These are phyloP conservation scores for Tubosaeta sp. DNA, from an alignment of 768 basidiomycete genomes.

Conservation along the genomic window DNA sequence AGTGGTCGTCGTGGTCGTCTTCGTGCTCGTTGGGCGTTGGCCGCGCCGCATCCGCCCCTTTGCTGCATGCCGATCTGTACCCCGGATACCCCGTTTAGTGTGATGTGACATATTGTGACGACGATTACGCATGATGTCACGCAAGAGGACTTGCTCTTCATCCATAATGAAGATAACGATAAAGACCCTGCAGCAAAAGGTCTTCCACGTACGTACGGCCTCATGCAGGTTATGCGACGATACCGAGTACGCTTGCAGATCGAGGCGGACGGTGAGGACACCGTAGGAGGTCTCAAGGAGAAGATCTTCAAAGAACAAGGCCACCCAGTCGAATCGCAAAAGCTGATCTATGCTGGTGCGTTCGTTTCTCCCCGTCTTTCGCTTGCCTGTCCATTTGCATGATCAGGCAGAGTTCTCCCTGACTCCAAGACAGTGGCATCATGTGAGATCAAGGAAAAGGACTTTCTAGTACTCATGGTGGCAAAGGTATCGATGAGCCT, in stretches of 20 bases:
- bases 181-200: slow-evolving; percentile 93
- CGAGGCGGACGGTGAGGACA: slow-evolving; percentile 73
- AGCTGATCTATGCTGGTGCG: slow-evolving; percentile 92
- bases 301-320: slow-evolving; percentile 79
- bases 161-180: slow-evolving; percentile 85
- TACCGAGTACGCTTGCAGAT: slow-evolving; percentile 38
- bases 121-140: slow-evolving; percentile 22
- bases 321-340: slow-evolving; percentile 72
- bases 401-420: slow-evolving; percentile 80
- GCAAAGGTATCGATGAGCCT: slow-evolving; percentile 62
- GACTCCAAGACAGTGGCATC: slow-evolving; percentile 87
- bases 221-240: background rate
- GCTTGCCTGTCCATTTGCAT: background rate
- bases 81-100: slow-evolving; percentile 17
- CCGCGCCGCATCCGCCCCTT: slow-evolving; percentile 19
- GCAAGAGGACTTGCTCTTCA: slow-evolving; percentile 11
- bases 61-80: slow-evolving; percentile 18
- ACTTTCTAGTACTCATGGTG: slow-evolving; percentile 99
- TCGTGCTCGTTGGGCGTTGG: slow-evolving; percentile 3
- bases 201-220: slow-evolving; percentile 60
- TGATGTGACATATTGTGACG: slow-evolving; percentile 20
- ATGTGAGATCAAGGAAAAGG: slow-evolving; percentile 95
- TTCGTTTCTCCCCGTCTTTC: slow-evolving; percentile 7
- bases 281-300: slow-evolving; percentile 73
- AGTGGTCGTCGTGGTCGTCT: slow-evolving; percentile 12